A percentile compares a stretch with the other conserved stretches of the same genome.
These are phyloP conservation scores for Eimeria sp. DNA, from an alignment of 169 alveolate genomes.

Conservation along the genomic window DNA sequence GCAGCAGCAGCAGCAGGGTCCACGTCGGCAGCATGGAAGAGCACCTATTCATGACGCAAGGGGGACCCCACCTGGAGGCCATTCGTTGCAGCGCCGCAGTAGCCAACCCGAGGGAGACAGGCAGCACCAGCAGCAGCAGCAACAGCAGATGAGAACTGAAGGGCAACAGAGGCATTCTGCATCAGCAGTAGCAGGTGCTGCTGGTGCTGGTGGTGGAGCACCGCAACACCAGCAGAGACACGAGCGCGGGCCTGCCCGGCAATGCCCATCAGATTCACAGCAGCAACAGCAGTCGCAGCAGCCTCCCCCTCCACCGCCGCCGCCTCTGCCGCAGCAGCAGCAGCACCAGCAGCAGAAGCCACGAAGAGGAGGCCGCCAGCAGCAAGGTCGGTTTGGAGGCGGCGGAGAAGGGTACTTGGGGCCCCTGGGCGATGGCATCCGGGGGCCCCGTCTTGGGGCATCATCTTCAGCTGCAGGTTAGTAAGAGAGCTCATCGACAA, in stretches of 20 bases:
- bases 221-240: slow-evolving; percentile 35
- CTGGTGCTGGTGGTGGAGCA: not conserved
- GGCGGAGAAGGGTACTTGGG: slow-evolving; percentile 6
- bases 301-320: too few relatives aligned
- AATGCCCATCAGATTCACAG: slow-evolving; percentile 9
- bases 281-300: not conserved
- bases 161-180: slow-evolving; percentile 22
- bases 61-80: slow-evolving; percentile 33
- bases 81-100: slow-evolving; percentile 35
- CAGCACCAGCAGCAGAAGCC: slow-evolving; percentile 39
- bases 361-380: slow-evolving; percentile 48
- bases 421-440: not conserved
- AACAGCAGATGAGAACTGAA: not conserved
- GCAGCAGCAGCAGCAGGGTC: slow-evolving; percentile 43
- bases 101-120: slow-evolving; percentile 48
- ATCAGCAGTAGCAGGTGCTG: slow-evolving; percentile 7
- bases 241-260: slow-evolving; percentile 33
- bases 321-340: not conserved
- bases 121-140: slow-evolving; percentile 37
- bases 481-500: not conserved
- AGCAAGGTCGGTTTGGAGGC: slow-evolving; percentile 30
- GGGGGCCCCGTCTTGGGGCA: slow-evolving; percentile 23
- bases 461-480: slow-evolving; percentile 11
- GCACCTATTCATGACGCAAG: slow-evolving; percentile 13
- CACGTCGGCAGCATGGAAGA: slow-evolving; percentile 36